Base-by-base conservation (phyloP, 179 eudicot genomes). In the Patellifolia procumbens region DNA sequence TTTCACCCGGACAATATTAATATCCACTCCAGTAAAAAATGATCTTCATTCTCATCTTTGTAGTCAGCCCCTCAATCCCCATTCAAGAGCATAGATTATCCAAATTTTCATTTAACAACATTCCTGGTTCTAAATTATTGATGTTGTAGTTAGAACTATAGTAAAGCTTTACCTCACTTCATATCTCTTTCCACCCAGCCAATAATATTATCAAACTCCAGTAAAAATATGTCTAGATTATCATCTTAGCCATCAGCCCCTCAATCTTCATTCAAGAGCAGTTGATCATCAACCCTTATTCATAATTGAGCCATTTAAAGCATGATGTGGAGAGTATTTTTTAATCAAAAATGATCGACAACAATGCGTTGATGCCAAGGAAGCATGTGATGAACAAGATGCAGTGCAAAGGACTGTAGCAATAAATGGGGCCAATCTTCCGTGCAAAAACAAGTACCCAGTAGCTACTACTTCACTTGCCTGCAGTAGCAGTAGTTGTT, bases 351-450 rank as follows among this genome's bases (percentile, higher is more conserved):
- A 53, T 24, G 19, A 53, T n/a, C n/a, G 58, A 53, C 4, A 53
- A 53, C 28, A 53, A 19, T 53, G 26, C 24, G 17, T 3, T 20
- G n/a, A 53, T n/a, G 24, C 6, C 26, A 53, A 9, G 26, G 11
- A 19, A 17, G n/a, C n/a, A 19, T 20, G n/a, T 19, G 2, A n/a
- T 16, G 0, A 48, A 48, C 0, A 48, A 48, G 12, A 48, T 11
- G 17, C 15, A 48, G 17, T 13, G 52, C 17, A 58, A 58, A 26
- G 63, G 32, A 10, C 26, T 58, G 16, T 28, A 12, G 43, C 7
- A 12, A 32, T 17, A 29, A 22, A 62, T 34, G 68, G 63, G 67
- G 67, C 43, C 22, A 58, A 58, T 62, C 67, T 32, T 34, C 67
- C 2, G 43, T 20, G 10, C 68, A 63, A 63, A 17, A 34, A 63